Percentiles rank a stretch among this genome's conserved stretches.
Conservation (phyloP, 169 alveolate species). For the Nephromyces sp. region DNA sequence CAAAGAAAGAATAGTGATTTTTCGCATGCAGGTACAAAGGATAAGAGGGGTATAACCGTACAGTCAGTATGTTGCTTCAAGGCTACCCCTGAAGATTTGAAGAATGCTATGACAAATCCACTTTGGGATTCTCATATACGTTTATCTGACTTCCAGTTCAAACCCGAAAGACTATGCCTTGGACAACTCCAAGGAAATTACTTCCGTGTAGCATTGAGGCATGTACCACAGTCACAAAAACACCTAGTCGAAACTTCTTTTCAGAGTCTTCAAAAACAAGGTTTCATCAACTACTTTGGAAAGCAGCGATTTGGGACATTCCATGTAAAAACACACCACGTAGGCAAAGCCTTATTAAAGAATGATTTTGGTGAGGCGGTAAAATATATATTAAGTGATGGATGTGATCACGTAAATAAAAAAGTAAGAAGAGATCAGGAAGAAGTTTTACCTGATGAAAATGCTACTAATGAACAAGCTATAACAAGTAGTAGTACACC, state of each 20-base stretch:
- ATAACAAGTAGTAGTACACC: too few species aligned
- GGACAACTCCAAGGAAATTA: conserved; percentile 15
- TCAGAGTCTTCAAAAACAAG: background rate
- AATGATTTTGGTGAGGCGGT: conserved; percentile 15
- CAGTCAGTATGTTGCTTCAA: conserved; percentile 7
- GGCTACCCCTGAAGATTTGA: background rate
- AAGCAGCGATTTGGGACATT: conserved; percentile 27
- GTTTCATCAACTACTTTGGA: conserved; percentile 23
- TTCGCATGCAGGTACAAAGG: conserved; percentile 24
- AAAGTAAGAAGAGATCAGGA: too few species aligned
- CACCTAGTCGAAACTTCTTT: background rate
- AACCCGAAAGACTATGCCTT: background rate
- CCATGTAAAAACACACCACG: conserved; percentile 2
- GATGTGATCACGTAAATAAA: too few species aligned
- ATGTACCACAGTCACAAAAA: background rate
- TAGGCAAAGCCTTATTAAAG: conserved; percentile 20
- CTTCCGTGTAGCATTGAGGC: conserved; percentile 10
- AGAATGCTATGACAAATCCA: conserved; percentile 1
- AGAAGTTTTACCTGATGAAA: too few species aligned
- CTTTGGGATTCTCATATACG: background rate
- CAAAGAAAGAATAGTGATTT: background rate
- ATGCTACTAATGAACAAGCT: too few species aligned
- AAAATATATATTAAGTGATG: background rate
- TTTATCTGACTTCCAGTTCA: background rate
- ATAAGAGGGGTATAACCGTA: conserved; percentile 15